Conservation (phyloP, 116 monocot species). For the Cymodocea nodosa region DNA sequence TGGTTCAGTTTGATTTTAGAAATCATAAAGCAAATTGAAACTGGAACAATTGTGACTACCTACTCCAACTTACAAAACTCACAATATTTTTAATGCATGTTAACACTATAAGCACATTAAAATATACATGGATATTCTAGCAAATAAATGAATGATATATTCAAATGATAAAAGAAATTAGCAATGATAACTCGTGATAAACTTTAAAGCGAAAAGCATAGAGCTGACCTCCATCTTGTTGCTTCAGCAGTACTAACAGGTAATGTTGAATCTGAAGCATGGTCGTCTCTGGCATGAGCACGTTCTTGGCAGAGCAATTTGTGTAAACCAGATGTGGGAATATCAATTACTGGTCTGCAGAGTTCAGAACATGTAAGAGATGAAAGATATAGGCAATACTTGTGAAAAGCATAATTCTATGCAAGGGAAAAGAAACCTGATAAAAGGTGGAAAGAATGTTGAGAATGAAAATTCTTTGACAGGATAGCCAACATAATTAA, state of each 20-base stretch:
- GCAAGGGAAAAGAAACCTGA: conserved; percentile 1
- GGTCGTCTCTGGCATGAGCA: background rate
- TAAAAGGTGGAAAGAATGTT: conserved; percentile 13
- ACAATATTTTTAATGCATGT: too few species aligned
- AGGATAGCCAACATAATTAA: conserved; percentile 9
- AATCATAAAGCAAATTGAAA: too few species aligned
- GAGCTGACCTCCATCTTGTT: conserved; percentile 10
- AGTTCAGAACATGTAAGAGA: background rate
- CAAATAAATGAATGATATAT: too few species aligned
- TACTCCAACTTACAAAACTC: too few species aligned
- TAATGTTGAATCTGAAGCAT: background rate
- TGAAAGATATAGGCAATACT: too few species aligned
- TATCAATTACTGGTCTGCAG: conserved; percentile 6
- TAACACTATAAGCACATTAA: too few species aligned
- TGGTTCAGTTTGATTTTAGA: too few species aligned
- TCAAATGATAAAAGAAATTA: too few species aligned
- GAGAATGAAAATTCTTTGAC: conserved; percentile 7
- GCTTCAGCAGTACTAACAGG: conserved; percentile 2
- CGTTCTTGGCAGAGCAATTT: conserved; percentile 6
- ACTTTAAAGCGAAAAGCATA: background rate
- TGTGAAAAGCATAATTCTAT: background rate
- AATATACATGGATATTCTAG: too few species aligned
- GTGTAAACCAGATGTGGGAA: background rate
- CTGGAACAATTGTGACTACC: too few species aligned
- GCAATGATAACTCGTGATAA: background rate